phyloP scores from a whole-genome alignment of 2,329 filamentous ascomycete species.

The Mycogone perniciosa region DNA sequence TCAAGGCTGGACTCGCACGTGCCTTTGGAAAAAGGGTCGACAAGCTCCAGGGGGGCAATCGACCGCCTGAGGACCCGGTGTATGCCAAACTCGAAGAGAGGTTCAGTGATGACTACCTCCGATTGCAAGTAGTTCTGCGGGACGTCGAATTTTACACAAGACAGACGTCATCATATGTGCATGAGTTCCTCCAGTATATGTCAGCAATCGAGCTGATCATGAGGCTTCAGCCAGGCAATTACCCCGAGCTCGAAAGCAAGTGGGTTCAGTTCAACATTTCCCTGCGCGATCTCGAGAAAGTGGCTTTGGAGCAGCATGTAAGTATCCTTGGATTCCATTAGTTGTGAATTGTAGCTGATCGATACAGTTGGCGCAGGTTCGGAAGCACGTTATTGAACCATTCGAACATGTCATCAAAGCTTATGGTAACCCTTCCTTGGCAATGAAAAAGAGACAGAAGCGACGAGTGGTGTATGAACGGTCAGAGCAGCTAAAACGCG shows the following conservation, averaged over 20 bases:
- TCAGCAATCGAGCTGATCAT: slow-evolving; percentile 79
- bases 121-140: slow-evolving; percentile 83
- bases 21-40: slow-evolving; percentile 86
- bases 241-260: slow-evolving; percentile 85
- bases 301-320: slow-evolving; percentile 80
- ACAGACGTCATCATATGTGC: slow-evolving; percentile 72
- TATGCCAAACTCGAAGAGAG: slow-evolving; percentile 78
- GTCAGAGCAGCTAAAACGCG: slow-evolving; percentile 67
- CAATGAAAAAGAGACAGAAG: slow-evolving; percentile 93
- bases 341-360: slow-evolving; percentile 1
- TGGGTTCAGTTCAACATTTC: slow-evolving; percentile 88
- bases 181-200: slow-evolving; percentile 73
- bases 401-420: slow-evolving; percentile 72
- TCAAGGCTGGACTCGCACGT: slow-evolving; percentile 76
- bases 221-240: slow-evolving; percentile 61
- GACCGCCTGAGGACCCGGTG: slow-evolving; percentile 67
- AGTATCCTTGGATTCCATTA: slow-evolving; percentile 28
- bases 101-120: slow-evolving; percentile 87
- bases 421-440: slow-evolving; percentile 75
- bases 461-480: slow-evolving; percentile 84
- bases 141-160: slow-evolving; percentile 91
- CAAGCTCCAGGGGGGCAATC: slow-evolving; percentile 61
- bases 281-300: slow-evolving; percentile 76
- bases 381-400: slow-evolving; percentile 78
- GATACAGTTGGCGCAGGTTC: slow-evolving; percentile 54